Base-by-base conservation (phyloP, 2,329 filamentous ascomycete species). In the Cladorrhinum sp. region DNA sequence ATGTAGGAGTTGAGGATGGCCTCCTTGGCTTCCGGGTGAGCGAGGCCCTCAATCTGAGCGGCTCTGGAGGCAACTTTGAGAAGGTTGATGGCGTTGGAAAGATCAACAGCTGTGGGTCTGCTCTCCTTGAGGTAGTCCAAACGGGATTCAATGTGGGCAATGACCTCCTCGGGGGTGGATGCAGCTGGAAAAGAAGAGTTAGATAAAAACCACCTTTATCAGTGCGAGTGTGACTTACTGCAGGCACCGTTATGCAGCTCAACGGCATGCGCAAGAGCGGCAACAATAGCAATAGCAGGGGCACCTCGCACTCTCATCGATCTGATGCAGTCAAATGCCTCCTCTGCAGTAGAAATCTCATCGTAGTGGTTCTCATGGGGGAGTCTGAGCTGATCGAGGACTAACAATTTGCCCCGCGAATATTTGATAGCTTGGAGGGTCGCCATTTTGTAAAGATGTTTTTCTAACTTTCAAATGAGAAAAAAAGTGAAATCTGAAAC, bases 241-340 rank as follows among this genome's bases (percentile, higher is more conserved):
- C 76, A 78, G 52, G 71, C 74, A 61, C 82, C 81, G 7, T 84
- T 83, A 55, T 86, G 79, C 8, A 98, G 77, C 74, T 98, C 93
- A 8, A 96, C 91, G 1, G 92, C 93, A 36, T 97, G 84, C 1
- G 91, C 88, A 32, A 99, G 83, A 20, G 90, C 91, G 22, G 95
- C 95, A n/a, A 99, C 95, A 65, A 99, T 98, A 50, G 95, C 95
- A 73, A 99, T 99, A 50, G 95, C 95, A 0, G 95, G 95, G 4
- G 95, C 95, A 57, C 78, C 91, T 69, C 91, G 86, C 6, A 88
- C 86, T 53, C 86, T 78, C 91, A 95, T 95, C 16, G 89, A 83
- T 68, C 86, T 87, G 76, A 95, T 95, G 69, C 89, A 90, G 72
- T 92, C 87, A 77, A 91, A 95, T 38, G 89, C 91, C 75, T 92